Conservation (phyloP, 495 filamentous ascomycete species). For the Penicillium coprophilum region DNA sequence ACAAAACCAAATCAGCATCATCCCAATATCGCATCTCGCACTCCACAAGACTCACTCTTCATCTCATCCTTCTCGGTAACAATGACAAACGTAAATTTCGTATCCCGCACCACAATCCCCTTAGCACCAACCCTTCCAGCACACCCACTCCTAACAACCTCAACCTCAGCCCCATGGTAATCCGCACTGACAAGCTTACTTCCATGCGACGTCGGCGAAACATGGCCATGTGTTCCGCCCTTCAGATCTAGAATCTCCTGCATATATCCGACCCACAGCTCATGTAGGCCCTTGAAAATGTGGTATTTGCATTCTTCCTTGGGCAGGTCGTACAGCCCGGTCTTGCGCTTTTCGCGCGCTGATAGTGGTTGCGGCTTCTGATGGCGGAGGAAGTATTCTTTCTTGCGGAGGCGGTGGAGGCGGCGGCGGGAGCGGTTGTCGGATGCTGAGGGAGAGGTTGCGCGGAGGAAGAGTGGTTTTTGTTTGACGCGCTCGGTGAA, state of each 20-base stretch:
- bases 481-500: conserved; percentile 79
- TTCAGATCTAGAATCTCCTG: conserved; percentile 62
- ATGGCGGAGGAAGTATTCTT: conserved; percentile 54
- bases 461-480: conserved; percentile 76
- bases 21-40: not conserved
- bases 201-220: conserved; percentile 53
- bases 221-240: conserved; percentile 41
- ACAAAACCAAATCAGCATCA: not conserved
- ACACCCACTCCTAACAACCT: conserved; percentile 80
- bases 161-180: conserved; percentile 82
- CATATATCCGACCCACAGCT: conserved; percentile 82
- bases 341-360: conserved; percentile 71
- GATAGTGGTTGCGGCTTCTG: conserved; percentile 76
- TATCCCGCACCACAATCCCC: conserved; percentile 88
- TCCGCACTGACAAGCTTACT: conserved; percentile 78
- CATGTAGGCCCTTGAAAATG: conserved; percentile 73
- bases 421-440: conserved; percentile 68
- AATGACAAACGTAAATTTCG: conserved; percentile 81
- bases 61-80: conserved; percentile 64
- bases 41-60: conserved; percentile 50
- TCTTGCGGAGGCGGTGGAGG: conserved; percentile 53
- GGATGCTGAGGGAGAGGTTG: conserved; percentile 60
- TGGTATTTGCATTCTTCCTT: conserved; percentile 65
- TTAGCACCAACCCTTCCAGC: conserved; percentile 75
- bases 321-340: conserved; percentile 72